Base-by-base conservation (phyloP, 306 rosid species). In the Cucumis sativus region DNA sequence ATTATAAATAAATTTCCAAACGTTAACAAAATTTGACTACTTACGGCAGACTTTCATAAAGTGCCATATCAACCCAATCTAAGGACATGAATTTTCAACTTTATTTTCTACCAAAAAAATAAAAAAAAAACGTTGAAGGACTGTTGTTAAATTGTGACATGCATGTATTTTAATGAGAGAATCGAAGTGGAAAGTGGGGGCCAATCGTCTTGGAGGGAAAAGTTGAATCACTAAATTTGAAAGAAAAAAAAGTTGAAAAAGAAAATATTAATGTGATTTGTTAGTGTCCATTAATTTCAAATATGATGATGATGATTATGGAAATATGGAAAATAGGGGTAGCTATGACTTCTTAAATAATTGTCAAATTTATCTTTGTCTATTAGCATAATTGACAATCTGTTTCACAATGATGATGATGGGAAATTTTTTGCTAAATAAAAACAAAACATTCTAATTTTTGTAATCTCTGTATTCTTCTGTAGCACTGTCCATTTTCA, bases 161-260 rank as follows among this genome's bases (percentile, higher is more conserved):
- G 84, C 87, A 73, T 80, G 69, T 25, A 54, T 76, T 81, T 65
- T 56, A 13, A 39, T 21, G 14, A 35, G 65, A 5, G 8, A 11
- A 25, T 17, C 12, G 12, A 35, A 57, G 68, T 75, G 79, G 1
- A 20, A 6, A 58, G 79, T 75, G 69, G 79, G 74, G 66, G 65
- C 75, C 81, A 67, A 61, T 78, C 18, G 45, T 67, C 79, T 75
- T 77, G 89, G 91, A 84, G 85, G 86, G 86, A 78, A 62, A 41
- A 65, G 75, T 78, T 59, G 21, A 35, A 64, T 75, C 78, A 69
- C 57, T 33, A 79, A 77, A 77, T 88, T 88, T 86, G 81, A 87
- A 85, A 70, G 62, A 39, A 66, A 12, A 7, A 21, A 69, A 21
- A 15, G 57, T 70, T 45, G 75, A 45, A 70, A 70, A 49, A 15